Percentiles rank a stretch among this genome's conserved stretches.
phyloP scores from a whole-genome alignment of 2,329 filamentous ascomycete genomes.

The Herpomyces periplanetae region DNA sequence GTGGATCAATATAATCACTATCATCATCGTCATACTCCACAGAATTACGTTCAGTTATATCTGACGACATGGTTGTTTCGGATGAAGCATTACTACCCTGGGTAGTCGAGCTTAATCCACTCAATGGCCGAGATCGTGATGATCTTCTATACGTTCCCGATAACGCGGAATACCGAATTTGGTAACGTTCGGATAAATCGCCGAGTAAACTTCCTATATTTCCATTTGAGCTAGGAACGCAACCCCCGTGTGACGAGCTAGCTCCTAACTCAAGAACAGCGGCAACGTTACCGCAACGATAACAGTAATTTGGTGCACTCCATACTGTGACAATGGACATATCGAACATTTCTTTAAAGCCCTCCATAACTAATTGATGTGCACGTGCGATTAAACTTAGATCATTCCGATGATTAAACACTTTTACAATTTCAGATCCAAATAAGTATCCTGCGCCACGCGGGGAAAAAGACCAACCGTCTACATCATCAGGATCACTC shows the following conservation, averaged over 20 bases:
- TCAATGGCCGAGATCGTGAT: too few species aligned
- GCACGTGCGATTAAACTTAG: slow-evolving; percentile 65
- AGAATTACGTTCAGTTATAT: too few species aligned
- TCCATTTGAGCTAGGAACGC: slow-evolving; percentile 18
- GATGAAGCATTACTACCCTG: too few species aligned
- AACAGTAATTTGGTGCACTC: slow-evolving; percentile 67
- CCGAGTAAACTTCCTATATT: too few species aligned
- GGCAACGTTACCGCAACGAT: slow-evolving; percentile 75
- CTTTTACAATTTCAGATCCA: slow-evolving; percentile 70
- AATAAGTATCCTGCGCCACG: slow-evolving; percentile 85
- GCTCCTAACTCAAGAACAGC: slow-evolving; percentile 74
- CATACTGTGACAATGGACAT: slow-evolving; percentile 89
- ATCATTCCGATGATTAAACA: slow-evolving; percentile 80
- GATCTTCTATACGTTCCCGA: too few species aligned
- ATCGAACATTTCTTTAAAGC: slow-evolving; percentile 97
- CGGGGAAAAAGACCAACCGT: slow-evolving; percentile 77
- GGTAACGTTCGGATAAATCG: too few species aligned
- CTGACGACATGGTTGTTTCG: too few species aligned
- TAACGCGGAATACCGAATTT: too few species aligned
- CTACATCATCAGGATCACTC: slow-evolving; percentile 92
- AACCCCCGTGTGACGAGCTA: slow-evolving; percentile 19
- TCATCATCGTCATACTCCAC: too few species aligned
- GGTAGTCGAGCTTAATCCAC: too few species aligned
- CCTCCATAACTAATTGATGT: slow-evolving; percentile 95
- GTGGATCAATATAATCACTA: too few species aligned